Base-by-base conservation (phyloP, 106 monocot genomes). In the Allium sativum region DNA sequence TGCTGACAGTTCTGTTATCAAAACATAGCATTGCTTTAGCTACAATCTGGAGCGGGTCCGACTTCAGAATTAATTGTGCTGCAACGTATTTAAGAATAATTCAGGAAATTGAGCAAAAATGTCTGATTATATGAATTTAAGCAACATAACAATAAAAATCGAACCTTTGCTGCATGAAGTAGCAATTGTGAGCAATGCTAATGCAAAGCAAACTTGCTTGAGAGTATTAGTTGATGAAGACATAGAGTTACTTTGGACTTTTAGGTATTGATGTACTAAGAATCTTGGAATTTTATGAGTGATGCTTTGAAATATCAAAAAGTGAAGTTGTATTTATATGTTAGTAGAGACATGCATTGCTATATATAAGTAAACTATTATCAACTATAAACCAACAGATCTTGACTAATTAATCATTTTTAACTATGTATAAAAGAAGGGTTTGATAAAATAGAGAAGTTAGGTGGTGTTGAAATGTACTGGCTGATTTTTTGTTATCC, bases 21-120 rank as follows among this genome's bases (percentile, higher is more conserved):
- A 71, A 71, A 20, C 71, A 71, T 40, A 71, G 71, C 2, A 63
- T 63, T 19, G 71, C 71, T 40, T 52, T 54, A 46, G 71, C 71
- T 7, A 71, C 71, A 21, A 71, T 71, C 10, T 71, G 71, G 45
- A 71, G 46, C 11, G 71, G 45, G 19, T 71, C 63, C 8, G 21
- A 52, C 14, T 54, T 54, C 11, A 63, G 61, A 13, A 8, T 14
- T 12, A 47, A 20, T 62, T 62, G 62, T 21, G 63, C 71, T 71
- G 71, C 21, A 55, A 40, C 31, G 19, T 51, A 45, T 69, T 15
- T 6, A 59, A 57, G 48, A 7, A 59, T 19, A 47, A 15, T 11
- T 3, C 19, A 17, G 7, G 0, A 6, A 47, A 4, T 11, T 46
- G 5, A 18, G 40, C 10, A 31, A 15, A 31, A 46, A 6, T 43